Evolutionary conservation across 116 monocot species (phyloP).

Genomic region (Papilionanthe hybrid): DNA sequence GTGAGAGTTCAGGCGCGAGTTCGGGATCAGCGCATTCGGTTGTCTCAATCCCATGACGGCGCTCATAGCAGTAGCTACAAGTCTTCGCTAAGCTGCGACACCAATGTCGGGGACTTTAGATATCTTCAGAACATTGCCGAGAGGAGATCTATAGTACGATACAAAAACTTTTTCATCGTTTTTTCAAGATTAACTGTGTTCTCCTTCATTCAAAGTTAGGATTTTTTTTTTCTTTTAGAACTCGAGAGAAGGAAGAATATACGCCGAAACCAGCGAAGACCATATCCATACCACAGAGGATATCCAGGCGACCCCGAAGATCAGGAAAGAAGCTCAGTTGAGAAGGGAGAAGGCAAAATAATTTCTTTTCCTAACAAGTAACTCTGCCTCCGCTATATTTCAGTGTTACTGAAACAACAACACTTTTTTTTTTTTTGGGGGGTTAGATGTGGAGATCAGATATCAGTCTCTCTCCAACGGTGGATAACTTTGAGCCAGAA

Average conservation of each 20-base stretch:
- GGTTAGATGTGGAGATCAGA: conserved; percentile 46
- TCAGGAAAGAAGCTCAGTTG: conserved; percentile 52
- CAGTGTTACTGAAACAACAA: not conserved
- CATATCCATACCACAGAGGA: conserved; percentile 61
- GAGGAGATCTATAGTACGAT: conserved; percentile 44
- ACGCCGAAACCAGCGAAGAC: conserved; percentile 60
- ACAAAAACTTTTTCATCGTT: not conserved
- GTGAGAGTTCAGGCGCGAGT: conserved; percentile 59
- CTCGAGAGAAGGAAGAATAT: conserved; percentile 58
- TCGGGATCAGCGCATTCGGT: conserved; percentile 60
- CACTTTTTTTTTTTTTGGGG: not conserved
- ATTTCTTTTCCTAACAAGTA: not conserved
- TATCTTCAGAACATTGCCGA: conserved; percentile 44
- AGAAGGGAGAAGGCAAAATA: conserved; percentile 52
- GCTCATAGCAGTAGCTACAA: conserved; percentile 35
- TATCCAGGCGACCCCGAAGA: conserved; percentile 61
- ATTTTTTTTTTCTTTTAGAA: conserved; percentile 5
- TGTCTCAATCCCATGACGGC: conserved; percentile 36
- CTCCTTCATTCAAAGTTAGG: not conserved
- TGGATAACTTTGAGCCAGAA: conserved; percentile 35
- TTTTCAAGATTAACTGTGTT: not conserved
- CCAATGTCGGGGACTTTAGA: conserved; percentile 51
- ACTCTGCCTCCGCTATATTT: not conserved
- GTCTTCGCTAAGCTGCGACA: conserved; percentile 69
- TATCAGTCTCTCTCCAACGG: conserved; percentile 31